Evolutionary conservation across 306 rosid species (phyloP), one percentile per base, ranked within the genome.

Genomic region (Lathyrus sativus): DNA sequence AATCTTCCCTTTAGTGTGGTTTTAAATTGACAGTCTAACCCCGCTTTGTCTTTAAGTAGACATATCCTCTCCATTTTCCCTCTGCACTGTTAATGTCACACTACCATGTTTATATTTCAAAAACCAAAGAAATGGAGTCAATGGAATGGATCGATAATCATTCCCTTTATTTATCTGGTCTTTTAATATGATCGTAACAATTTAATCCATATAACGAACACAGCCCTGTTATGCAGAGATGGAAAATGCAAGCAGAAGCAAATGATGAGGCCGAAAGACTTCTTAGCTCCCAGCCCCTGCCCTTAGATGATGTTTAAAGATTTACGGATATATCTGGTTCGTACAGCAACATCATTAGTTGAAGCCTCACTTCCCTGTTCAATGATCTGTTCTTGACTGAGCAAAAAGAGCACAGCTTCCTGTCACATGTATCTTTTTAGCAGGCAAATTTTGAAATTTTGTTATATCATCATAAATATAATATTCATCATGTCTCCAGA

Each of bases 211-310:
- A 59, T 29, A 65, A 4, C 31, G 13, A 39, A 7, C 10, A 37
- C 14, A 38, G 9, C 46, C 76, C 31, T 43, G 48, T 14, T 33
- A 12, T 38, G 24, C 88, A 91, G 97, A 83, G 79, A 79, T 91
- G 97, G 97, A 88, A 71, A 77, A 22, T 85, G 78, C 96, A 85
- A 82, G 93, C 87, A 17, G 93, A 91, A 85, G 97, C 97, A 60
- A 91, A 87, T 56, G 96, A 91, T 28, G 97, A 91, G 76, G 97
- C 96, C 3, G 97, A 91, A 85, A 88, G 97, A 72, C 91, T 91
- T 65, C 88, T 91, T 61, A 84, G 86, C 68, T 86, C 96, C 43
- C 91, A 88, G 74, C 58, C 95, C 22, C 63, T 82, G 58, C 80
- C 91, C 15, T 58, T 74, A 10, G 90, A 87, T 54, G 81, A 84